These are phyloP conservation scores for Phytopythium aichiense DNA, from an alignment of 352 stramenopile genomes.

Conservation along the genomic window DNA sequence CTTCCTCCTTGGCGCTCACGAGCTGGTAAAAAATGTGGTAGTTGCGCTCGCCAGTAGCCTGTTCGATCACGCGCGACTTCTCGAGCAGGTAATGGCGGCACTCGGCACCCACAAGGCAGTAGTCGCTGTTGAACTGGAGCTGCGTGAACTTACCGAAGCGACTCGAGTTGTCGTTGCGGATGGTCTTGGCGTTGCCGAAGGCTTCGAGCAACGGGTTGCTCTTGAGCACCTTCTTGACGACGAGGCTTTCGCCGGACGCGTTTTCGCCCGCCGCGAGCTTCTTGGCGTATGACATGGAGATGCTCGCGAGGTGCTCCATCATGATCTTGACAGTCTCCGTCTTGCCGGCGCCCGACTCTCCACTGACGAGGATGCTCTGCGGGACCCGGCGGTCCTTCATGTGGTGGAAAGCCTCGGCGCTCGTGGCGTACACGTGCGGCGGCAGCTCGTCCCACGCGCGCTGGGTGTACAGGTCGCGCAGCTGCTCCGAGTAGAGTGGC, in stretches of 20 bases:
- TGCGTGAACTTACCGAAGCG: slow-evolving; percentile 95
- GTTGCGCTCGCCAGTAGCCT: slow-evolving; percentile 92
- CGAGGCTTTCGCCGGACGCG: slow-evolving; percentile 59
- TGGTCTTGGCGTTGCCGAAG: slow-evolving; percentile 91
- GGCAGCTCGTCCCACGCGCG: slow-evolving; percentile 63
- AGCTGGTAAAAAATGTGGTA: slow-evolving; percentile 99
- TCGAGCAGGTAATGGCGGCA: slow-evolving; percentile 96
- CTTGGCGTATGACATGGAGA: slow-evolving; percentile 65
- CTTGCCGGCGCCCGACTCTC: slow-evolving; percentile 93
- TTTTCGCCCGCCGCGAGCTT: slow-evolving; percentile 44
- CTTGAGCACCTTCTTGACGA: slow-evolving; percentile 88
- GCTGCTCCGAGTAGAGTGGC: slow-evolving; percentile 76
- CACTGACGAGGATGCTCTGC: slow-evolving; percentile 91
- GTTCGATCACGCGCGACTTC: slow-evolving; percentile 93
- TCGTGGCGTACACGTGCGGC: slow-evolving; percentile 89
- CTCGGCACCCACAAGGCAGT: slow-evolving; percentile 84
- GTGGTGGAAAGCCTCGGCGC: slow-evolving; percentile 76
- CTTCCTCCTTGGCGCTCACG: slow-evolving; percentile 52
- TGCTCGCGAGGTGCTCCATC: slow-evolving; percentile 93
- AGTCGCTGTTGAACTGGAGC: slow-evolving; percentile 89
- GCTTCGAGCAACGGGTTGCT: slow-evolving; percentile 88
- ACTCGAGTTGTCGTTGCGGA: slow-evolving; percentile 94
- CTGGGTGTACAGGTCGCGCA: slow-evolving; percentile 69
- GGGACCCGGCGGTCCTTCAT: slow-evolving; percentile 70
- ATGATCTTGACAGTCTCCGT: slow-evolving; percentile 97